These are phyloP conservation scores for Penicillium frequentans DNA, from an alignment of 2,329 filamentous ascomycete species.

Conservation along the genomic window DNA sequence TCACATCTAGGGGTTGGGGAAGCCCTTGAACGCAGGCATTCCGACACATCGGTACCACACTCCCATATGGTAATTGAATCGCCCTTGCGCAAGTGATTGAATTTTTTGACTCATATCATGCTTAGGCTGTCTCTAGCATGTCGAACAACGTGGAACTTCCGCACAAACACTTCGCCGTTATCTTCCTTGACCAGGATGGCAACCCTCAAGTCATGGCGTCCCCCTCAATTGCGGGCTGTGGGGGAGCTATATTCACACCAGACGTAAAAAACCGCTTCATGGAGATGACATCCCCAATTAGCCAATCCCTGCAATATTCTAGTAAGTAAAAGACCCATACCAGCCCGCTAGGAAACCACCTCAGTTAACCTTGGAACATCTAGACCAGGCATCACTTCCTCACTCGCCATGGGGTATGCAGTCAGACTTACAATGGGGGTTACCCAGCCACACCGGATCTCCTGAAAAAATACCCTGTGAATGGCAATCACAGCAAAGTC, in stretches of 20 bases:
- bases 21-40: conserved; percentile 21
- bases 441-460: conserved; percentile 15
- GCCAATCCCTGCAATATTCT: conserved; percentile 22
- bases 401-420: conserved; percentile 14
- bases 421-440: conserved; percentile 24
- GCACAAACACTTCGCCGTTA: conserved; percentile 38
- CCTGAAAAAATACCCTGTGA: conserved; percentile 33
- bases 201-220: conserved; percentile 33
- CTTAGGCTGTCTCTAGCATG: conserved; percentile 20
- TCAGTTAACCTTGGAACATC: not conserved
- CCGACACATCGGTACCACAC: conserved; percentile 19
- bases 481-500: conserved; percentile 29
- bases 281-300: conserved; percentile 24
- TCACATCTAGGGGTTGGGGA: conserved; percentile 11
- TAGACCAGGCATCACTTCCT: conserved; percentile 10
- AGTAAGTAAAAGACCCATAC: conserved; percentile 17
- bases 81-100: not conserved
- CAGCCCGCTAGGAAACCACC: not conserved
- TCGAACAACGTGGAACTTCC: conserved; percentile 22
- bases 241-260: conserved; percentile 34
- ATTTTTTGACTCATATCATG: not conserved
- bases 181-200: conserved; percentile 38
- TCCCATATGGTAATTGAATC: conserved; percentile 17
- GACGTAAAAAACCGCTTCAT: conserved; percentile 38
- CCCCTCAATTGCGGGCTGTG: conserved; percentile 33